Conservation (phyloP, 2,329 filamentous ascomycete species). For the Aspergillus carbonarius region DNA sequence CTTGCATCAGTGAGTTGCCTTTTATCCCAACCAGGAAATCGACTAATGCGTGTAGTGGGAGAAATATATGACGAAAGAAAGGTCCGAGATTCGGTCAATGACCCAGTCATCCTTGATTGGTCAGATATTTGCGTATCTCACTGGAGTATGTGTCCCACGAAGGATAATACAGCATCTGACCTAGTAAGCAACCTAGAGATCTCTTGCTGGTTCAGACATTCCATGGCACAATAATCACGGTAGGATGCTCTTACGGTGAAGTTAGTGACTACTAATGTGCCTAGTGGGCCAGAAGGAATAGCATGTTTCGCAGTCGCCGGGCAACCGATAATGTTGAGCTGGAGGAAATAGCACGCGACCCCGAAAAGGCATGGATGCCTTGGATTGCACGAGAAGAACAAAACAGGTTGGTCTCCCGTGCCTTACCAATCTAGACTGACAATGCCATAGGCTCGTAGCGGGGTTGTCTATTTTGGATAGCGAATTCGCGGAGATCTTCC, state of each 20-base stretch:
- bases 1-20: not conserved
- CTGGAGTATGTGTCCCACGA: not conserved
- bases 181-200: conserved; percentile 21
- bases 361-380: conserved; percentile 16
- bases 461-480: conserved; percentile 27
- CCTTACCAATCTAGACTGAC: not conserved
- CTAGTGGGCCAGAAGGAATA: conserved; percentile 11
- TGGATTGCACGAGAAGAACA: conserved; percentile 27
- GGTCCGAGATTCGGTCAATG: not conserved
- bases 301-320: not conserved
- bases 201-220: conserved; percentile 27
- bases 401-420: conserved; percentile 14
- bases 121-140: conserved; percentile 6
- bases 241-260: conserved; percentile 16
- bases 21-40: no score
- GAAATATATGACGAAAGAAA: not conserved
- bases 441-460: not conserved
- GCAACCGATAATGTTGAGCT: not conserved
- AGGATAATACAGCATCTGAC: not conserved
- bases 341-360: conserved; percentile 7
- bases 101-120: conserved; percentile 7
- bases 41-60: not conserved
- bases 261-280: not conserved
- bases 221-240: conserved; percentile 27
- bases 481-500: conserved; percentile 26